Evolutionary conservation across 495 filamentous ascomycete genomes (phyloP).

Genomic region (Penicillium atrosanguineum): DNA sequence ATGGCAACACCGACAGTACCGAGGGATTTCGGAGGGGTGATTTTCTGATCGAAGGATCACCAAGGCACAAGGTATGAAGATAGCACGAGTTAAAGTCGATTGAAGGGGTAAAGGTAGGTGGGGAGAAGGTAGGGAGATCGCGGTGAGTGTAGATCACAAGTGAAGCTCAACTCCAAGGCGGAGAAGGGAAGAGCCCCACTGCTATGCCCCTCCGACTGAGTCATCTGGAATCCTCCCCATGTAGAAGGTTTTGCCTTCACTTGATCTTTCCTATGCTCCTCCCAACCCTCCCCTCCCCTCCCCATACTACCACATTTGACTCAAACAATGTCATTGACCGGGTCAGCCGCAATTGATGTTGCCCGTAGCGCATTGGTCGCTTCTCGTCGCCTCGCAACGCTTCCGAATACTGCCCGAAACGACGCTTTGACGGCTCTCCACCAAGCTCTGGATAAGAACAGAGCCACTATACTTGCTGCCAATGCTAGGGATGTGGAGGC

Average conservation of each 20-base stretch:
- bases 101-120: not conserved
- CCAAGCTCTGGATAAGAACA: conserved; percentile 61
- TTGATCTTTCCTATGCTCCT: not conserved
- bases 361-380: conserved; percentile 68
- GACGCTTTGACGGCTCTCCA: conserved; percentile 82
- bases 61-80: not conserved
- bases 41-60: not conserved
- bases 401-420: conserved; percentile 67
- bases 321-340: conserved; percentile 69
- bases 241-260: not conserved
- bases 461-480: conserved; percentile 74
- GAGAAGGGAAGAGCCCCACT: not conserved
- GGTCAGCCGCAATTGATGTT: conserved; percentile 62
- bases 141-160: not conserved
- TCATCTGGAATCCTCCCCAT: not conserved
- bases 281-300: not conserved
- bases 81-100: not conserved
- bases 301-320: not conserved
- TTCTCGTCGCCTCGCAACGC: conserved; percentile 65
- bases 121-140: not conserved
- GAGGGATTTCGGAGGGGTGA: not conserved
- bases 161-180: not conserved
- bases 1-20: not conserved
- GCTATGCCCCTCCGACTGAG: not conserved
- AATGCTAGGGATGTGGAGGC: conserved; percentile 77